These are phyloP conservation scores for Stagonosporopsis cucurbitacearum DNA, from an alignment of 2,329 filamentous ascomycete species.

Conservation along the genomic window DNA sequence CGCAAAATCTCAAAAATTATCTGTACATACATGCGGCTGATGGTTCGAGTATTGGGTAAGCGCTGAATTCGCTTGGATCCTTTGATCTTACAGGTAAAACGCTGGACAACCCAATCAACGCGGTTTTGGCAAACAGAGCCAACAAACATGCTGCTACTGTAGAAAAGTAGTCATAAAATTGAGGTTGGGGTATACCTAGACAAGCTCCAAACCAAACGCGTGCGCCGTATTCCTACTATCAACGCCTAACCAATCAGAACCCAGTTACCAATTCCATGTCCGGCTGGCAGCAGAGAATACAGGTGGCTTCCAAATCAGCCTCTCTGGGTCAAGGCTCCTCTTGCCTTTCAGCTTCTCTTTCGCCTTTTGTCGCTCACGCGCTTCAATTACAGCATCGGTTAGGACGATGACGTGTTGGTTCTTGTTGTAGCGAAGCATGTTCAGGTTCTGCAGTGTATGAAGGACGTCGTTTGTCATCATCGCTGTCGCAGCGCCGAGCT, in stretches of 20 bases:
- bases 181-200: conserved; percentile 14
- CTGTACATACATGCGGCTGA: background rate
- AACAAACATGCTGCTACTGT: background rate
- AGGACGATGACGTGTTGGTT: conserved; percentile 96
- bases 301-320: conserved; percentile 93
- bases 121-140: background rate
- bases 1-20: no score
- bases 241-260: background rate
- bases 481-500: conserved; percentile 76
- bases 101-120: background rate
- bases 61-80: background rate
- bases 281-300: conserved; percentile 88
- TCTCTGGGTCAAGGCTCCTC: conserved; percentile 75
- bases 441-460: conserved; percentile 89
- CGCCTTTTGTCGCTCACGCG: conserved; percentile 73
- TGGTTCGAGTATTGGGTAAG: conserved; percentile 2
- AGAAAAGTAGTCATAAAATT: background rate
- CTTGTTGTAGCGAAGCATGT: conserved; percentile 95
- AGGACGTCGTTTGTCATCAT: conserved; percentile 99
- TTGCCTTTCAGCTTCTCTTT: conserved; percentile 81
- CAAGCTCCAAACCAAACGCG: background rate
- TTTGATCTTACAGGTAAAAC: background rate
- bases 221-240: background rate
- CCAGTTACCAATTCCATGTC: conserved; percentile 87
- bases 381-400: conserved; percentile 78